Conservation (phyloP, 2,329 filamentous ascomycete genomes). For the Colletotrichum kahawae region DNA sequence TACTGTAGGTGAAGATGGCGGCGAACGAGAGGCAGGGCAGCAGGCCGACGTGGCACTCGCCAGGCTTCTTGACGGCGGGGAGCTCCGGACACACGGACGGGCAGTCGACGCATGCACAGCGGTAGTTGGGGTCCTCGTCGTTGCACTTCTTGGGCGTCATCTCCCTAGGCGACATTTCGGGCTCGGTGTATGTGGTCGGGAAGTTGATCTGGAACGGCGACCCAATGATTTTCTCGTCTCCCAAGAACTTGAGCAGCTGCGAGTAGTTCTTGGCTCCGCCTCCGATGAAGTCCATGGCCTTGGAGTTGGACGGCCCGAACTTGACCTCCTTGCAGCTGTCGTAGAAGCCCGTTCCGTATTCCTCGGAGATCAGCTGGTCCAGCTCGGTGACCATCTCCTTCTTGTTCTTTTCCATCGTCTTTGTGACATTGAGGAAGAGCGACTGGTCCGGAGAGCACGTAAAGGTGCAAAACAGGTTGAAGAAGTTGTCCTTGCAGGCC, state of each 20-base stretch:
- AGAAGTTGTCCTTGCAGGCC: conserved; percentile 98
- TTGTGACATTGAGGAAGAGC: conserved; percentile 90
- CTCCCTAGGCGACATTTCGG: conserved; percentile 73
- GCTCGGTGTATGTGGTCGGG: conserved; percentile 65
- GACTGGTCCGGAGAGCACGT: conserved; percentile 98
- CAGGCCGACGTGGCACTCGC: conserved; percentile 81
- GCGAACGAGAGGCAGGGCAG: conserved; percentile 95
- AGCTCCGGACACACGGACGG: conserved; percentile 83
- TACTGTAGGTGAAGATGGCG: conserved; percentile 83
- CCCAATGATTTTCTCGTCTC: conserved; percentile 87
- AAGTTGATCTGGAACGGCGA: conserved; percentile 99
- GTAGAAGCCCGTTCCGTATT: conserved; percentile 88
- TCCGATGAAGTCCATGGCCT: conserved; percentile 94
- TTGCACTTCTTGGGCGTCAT: conserved; percentile 87
- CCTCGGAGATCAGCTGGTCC: conserved; percentile 84
- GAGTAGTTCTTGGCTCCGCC: conserved; percentile 92
- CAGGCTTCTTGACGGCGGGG: conserved; percentile 71
- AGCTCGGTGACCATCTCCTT: conserved; percentile 77
- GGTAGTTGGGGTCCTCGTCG: conserved; percentile 82
- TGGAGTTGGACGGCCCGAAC: conserved; percentile 91
- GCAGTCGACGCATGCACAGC: conserved; percentile 94
- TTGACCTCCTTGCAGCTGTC: conserved; percentile 99
- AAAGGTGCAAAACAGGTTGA: conserved; percentile 97
- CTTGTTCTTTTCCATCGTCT: conserved; percentile 65
- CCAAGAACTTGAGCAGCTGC: conserved; percentile 87